Conservation (phyloP, 2,329 filamentous ascomycete species). For the Diaporthe aspalathi region DNA sequence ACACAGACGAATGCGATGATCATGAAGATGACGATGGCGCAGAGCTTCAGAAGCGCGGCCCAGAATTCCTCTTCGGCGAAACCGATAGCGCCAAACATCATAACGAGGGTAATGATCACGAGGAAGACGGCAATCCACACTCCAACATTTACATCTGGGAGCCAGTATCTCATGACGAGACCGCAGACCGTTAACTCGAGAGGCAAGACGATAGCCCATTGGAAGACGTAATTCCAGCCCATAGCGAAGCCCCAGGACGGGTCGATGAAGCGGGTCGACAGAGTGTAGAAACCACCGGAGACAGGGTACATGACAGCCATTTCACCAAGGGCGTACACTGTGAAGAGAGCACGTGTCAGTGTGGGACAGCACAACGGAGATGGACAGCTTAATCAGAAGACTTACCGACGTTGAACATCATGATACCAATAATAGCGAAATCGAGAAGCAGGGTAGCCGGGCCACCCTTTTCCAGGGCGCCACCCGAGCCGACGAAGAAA, state of each 20-base stretch:
- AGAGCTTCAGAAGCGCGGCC: slow-evolving; percentile 67
- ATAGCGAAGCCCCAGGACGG: slow-evolving; percentile 64
- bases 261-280: slow-evolving; percentile 67
- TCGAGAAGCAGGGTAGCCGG: slow-evolving; percentile 58
- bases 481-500: slow-evolving; percentile 70
- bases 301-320: slow-evolving; percentile 66
- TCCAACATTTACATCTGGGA: slow-evolving; percentile 54
- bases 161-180: slow-evolving; percentile 62
- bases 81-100: slow-evolving; percentile 66
- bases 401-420: slow-evolving; percentile 66
- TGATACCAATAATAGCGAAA: slow-evolving; percentile 67
- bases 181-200: slow-evolving; percentile 62
- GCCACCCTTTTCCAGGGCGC: slow-evolving; percentile 60
- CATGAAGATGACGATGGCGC: slow-evolving; percentile 72
- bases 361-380: accelerated
- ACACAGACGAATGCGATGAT: slow-evolving; percentile 70
- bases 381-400: background rate
- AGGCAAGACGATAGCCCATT: slow-evolving; percentile 61
- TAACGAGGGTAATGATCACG: slow-evolving; percentile 61
- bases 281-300: slow-evolving; percentile 69
- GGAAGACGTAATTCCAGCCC: slow-evolving; percentile 59
- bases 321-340: slow-evolving; percentile 70
- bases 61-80: slow-evolving; percentile 72
- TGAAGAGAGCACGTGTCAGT: background rate
- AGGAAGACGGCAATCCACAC: slow-evolving; percentile 70